Percentiles rank a stretch among this genome's conserved stretches.
These are phyloP conservation scores for Cryphonectria naterciae DNA, from an alignment of 2,329 filamentous ascomycete genomes.

Conservation along the genomic window DNA sequence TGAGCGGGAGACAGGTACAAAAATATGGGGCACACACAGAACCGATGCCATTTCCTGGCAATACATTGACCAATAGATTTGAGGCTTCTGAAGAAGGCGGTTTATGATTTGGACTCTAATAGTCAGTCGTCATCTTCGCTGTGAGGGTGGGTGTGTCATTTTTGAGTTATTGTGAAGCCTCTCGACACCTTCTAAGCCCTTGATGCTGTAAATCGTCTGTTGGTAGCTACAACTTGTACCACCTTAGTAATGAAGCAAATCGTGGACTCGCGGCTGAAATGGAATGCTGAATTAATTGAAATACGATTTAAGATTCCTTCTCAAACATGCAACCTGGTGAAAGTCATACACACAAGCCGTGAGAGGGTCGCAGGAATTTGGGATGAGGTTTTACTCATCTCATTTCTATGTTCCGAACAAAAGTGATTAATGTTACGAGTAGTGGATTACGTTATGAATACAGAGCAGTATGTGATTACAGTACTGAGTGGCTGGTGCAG, in stretches of 20 bases:
- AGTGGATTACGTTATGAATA: neutral
- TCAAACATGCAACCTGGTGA: too few species aligned
- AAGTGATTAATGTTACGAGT: too few species aligned
- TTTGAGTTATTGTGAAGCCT: neutral
- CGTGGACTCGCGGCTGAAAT: neutral
- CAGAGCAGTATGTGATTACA: neutral
- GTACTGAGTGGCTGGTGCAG: neutral
- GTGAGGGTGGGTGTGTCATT: too few species aligned
- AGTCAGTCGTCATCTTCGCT: too few species aligned
- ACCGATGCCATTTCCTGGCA: neutral
- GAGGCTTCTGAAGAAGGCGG: neutral
- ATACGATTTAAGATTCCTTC: too few species aligned
- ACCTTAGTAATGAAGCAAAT: neutral
- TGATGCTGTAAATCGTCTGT: neutral
- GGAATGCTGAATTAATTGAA: neutral
- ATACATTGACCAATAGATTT: neutral
- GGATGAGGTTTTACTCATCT: too few species aligned
- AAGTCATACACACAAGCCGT: too few species aligned
- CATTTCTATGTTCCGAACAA: too few species aligned
- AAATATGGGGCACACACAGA: neutral
- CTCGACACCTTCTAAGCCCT: neutral
- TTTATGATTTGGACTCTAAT: too few species aligned
- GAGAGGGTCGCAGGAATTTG: too few species aligned
- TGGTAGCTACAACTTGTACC: neutral
- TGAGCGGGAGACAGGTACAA: too few species aligned